Base-by-base conservation (phyloP, 768 basidiomycete genomes). In the Boletus vermiculosoides region DNA sequence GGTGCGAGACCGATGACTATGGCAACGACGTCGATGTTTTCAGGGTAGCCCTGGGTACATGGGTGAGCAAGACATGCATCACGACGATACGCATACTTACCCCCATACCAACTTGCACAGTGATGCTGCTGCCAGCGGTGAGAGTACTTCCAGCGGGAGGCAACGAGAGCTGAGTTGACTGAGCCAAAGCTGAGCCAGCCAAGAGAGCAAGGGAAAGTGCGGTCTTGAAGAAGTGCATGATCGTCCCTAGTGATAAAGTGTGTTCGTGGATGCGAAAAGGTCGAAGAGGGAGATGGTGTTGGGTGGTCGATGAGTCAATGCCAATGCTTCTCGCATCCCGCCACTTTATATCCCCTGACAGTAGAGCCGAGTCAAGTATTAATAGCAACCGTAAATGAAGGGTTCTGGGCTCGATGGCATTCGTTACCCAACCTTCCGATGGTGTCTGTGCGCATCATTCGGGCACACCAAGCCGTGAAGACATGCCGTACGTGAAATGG, bases 1-100 rank as follows among this genome's bases (percentile, higher is more conserved):
- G 50, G 50, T 13, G 56, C 46, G 36, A 77, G 67, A 22, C 71
- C 73, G 37, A 77, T 69, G 39, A 70, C 70, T 44, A 73, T 60
- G 12, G 67, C 67, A 15, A 73, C 69, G 6, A 59, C 52, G 37
- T 70, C 65, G 4, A 71, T 59, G 50, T 65, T 70, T 22, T 64
- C 56, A 11, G 62, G 57, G 52, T 45, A 68, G 3, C 53, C 55
- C 68, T 69, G 48, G 6, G 11, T 8, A 36, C 5, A 28, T 18
- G 10, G 16, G 45, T 65, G 16, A 56, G 25, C 11, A 25, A 20
- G 22, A 15, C 31, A 40, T 31, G 8, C 5, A 16, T 13, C 13
- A 16, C 3, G 33, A 34, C 7, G 42, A 46, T 1, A 4, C 5
- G 28, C 5, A 28, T 39, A 58, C 63, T 53, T 39, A 63, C 66